Evolutionary conservation across 2,329 filamentous ascomycete genomes (phyloP).

Genomic region (Aspergillus fructus): DNA sequence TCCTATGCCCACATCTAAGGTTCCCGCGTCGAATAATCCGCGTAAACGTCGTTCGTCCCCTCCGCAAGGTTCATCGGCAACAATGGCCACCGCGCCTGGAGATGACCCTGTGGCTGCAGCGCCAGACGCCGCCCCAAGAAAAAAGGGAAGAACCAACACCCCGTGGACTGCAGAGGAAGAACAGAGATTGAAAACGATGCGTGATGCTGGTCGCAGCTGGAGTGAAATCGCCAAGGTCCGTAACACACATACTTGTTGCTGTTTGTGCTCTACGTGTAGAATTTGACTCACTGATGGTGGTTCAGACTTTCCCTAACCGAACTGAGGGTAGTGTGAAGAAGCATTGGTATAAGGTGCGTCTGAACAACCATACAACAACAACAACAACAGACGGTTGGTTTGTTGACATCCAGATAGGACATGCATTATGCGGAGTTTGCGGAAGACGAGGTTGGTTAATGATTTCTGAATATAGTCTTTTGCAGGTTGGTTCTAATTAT

Average conservation of each 20-base stretch:
- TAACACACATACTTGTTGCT: constrained; percentile 7
- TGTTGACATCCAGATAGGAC: constrained; percentile 58
- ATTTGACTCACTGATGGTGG: not conserved
- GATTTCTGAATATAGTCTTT: not conserved
- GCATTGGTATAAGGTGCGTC: constrained; percentile 92
- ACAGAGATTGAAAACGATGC: constrained; percentile 86
- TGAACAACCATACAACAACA: not conserved
- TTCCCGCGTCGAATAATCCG: constrained; percentile 40
- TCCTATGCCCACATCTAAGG: constrained; percentile 39
- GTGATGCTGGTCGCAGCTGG: constrained; percentile 91
- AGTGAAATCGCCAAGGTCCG: constrained; percentile 94
- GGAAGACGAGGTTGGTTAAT: constrained; percentile 76
- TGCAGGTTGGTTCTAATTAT: not conserved
- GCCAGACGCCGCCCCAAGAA: constrained; percentile 47
- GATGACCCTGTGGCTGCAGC: constrained; percentile 25
- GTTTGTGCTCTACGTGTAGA: not conserved
- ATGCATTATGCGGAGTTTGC: constrained; percentile 99
- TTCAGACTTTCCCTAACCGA: constrained; percentile 80
- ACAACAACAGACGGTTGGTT: not conserved
- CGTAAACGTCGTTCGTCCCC: constrained; percentile 47
- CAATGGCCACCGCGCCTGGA: constrained; percentile 35
- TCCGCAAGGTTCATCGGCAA: constrained; percentile 33
- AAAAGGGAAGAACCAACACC: constrained; percentile 97
- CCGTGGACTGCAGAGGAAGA: constrained; percentile 97
- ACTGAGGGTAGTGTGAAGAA: constrained; percentile 99